Conservation (phyloP, 257 asterid species). For the Ajuga chamaepitys region DNA sequence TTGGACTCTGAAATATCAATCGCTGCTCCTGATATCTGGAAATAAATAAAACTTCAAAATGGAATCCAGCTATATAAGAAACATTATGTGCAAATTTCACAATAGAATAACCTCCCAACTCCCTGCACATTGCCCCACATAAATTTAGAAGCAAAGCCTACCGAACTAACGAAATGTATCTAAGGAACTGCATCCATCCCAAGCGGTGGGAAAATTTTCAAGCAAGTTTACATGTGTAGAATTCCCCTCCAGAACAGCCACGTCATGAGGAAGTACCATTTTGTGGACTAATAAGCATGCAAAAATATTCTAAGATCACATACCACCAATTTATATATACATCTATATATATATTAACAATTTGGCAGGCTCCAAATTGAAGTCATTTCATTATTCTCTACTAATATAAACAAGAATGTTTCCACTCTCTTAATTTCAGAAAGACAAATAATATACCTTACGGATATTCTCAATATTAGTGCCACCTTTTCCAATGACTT, state of each 20-base stretch:
- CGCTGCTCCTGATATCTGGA: conserved; percentile 94
- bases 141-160: background rate
- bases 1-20: conserved; percentile 70
- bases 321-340: no score
- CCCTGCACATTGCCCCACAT: background rate
- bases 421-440: no score
- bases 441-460: conserved; percentile 60
- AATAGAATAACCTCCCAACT: background rate
- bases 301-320: no score
- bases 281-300: background rate
- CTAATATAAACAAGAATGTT: no score
- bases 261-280: no score
- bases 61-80: background rate
- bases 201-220: background rate
- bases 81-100: conserved; percentile 2
- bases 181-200: background rate
- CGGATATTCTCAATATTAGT: conserved; percentile 85
- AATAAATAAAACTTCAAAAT: conserved; percentile 27
- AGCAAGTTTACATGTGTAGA: background rate
- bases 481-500: conserved; percentile 88
- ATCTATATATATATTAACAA: no score
- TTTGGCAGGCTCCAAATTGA: background rate
- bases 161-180: background rate
- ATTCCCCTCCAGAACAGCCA: conserved; percentile 3
- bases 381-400: background rate